phyloP scores from a whole-genome alignment of 371 early-diverging fungal genomes.

The Haplosporangium sp. region DNA sequence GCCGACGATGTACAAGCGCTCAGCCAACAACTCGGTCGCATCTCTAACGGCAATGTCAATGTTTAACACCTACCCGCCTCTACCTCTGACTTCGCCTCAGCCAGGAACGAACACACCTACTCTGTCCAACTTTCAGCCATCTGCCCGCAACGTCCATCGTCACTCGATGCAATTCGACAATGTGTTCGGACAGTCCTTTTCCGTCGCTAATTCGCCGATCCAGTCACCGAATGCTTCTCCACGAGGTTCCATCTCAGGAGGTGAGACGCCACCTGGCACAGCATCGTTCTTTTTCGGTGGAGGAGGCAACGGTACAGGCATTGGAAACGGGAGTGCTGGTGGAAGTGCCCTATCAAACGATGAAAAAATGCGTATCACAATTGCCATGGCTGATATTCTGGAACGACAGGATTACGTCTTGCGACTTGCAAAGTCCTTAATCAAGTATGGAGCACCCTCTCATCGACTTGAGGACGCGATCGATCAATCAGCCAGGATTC shows the following conservation, averaged over 20 bases:
- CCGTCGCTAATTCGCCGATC: constrained; percentile 25
- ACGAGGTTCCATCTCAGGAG: constrained; percentile 35
- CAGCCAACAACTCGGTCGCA: constrained; percentile 35
- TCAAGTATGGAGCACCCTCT: constrained; percentile 79
- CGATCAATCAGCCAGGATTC: constrained; percentile 62
- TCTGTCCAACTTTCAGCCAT: constrained; percentile 33
- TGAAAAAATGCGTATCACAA: constrained; percentile 67
- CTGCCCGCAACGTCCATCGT: constrained; percentile 4
- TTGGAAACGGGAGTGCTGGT: background rate
- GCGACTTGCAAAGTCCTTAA: constrained; percentile 72
- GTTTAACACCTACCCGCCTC: constrained; percentile 36
- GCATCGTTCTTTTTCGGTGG: constrained; percentile 5
- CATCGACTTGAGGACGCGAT: constrained; percentile 81
- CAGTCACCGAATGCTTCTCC: constrained; percentile 37
- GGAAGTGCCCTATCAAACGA: constrained; percentile 46
- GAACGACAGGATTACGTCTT: constrained; percentile 76
- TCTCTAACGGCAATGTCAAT: constrained; percentile 28
- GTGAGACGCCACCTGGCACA: constrained; percentile 8
- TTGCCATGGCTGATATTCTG: constrained; percentile 69
- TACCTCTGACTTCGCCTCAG: constrained; percentile 14
- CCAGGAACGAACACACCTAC: background rate
- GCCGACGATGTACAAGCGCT: constrained; percentile 29
- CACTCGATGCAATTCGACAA: constrained; percentile 38
- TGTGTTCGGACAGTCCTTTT: constrained; percentile 20
- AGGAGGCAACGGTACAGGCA: background rate